A percentile compares a stretch with the other conserved stretches of the same genome.
These are phyloP conservation scores for Coniochaeta prunicola DNA, from an alignment of 2,329 filamentous ascomycete species.

Conservation along the genomic window DNA sequence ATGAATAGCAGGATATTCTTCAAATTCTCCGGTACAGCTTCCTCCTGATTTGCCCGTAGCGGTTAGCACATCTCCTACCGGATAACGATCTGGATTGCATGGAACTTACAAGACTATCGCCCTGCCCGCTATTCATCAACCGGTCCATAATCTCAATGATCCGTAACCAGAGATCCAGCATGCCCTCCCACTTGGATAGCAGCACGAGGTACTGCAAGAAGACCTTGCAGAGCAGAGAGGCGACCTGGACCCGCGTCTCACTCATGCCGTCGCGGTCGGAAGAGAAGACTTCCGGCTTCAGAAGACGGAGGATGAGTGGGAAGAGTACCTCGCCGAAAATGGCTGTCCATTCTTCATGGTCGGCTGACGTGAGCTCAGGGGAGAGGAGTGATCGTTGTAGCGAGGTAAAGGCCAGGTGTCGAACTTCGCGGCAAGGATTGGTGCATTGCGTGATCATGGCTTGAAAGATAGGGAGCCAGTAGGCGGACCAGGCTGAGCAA, in stretches of 20 bases:
- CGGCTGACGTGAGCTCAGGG: conserved; percentile 71
- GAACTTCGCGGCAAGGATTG: conserved; percentile 89
- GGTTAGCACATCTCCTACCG: conserved; percentile 1
- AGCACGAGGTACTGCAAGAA: conserved; percentile 90
- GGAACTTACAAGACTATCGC: conserved; percentile 69
- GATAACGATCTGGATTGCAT: neutral
- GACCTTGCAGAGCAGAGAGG: conserved; percentile 87
- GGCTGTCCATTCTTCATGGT: conserved; percentile 87
- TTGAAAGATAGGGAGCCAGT: conserved; percentile 93
- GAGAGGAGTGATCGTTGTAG: conserved; percentile 82
- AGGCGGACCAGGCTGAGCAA: conserved; percentile 79
- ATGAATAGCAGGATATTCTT: conserved; percentile 97
- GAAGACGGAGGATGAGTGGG: conserved; percentile 74
- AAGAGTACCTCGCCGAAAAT: conserved; percentile 94
- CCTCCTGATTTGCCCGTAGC: conserved; percentile 51
- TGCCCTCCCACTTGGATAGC: conserved; percentile 76
- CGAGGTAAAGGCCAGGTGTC: conserved; percentile 78
- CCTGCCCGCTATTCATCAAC: conserved; percentile 91
- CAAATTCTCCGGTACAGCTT: conserved; percentile 88
- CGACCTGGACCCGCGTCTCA: conserved; percentile 86
- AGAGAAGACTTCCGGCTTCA: conserved; percentile 93
- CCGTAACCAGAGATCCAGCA: conserved; percentile 85
- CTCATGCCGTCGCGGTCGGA: conserved; percentile 89
- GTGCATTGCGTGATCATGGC: conserved; percentile 84
- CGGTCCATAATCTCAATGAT: conserved; percentile 94